Evolutionary conservation across 2,329 filamentous ascomycete genomes (phyloP), one percentile per base, ranked within the genome.

Genomic region (Talaromyces albobiverticillius): DNA sequence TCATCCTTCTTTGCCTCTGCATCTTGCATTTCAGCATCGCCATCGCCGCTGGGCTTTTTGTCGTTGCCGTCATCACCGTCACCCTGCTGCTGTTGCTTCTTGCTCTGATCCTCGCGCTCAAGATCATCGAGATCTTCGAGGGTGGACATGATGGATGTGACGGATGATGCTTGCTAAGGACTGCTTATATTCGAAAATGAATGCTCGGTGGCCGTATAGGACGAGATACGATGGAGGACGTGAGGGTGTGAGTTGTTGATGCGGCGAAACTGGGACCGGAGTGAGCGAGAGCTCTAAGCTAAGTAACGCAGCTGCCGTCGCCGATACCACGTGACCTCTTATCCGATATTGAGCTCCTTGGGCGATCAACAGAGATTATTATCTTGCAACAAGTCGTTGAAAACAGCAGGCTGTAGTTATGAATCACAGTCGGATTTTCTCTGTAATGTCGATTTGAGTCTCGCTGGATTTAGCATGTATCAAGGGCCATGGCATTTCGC

Each of bases 21-120:
- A 71, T 96, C 92, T 72, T 93, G 86, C 92, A 96, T 96, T 55
- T 95, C 90, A 48, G 87, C 87, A 77, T 96, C 93, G 46, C 82
- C 88, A 66, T 87, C 85, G 53, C 79, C 76, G 55, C 76, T 73
- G 58, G 78, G 75, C 66, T 83, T 80, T 66, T 82, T 80, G 18
- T 34, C 46, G 40, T 51, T 34, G 9, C 40, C 50, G n/a, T 52
- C 41, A 41, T 40, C 53, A 60, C 77, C 79, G 61, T 82, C 79
- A 51, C 77, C 77, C 59, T 79, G 77, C 62, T 81, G 76, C 63
- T 82, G 81, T 63, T 82, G 79, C 64, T 84, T 79, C 70, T 87
- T 81, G 73, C 84, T 86, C 81, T 75, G 83, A 66, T 90, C 86
- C 74, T 87, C 84, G 74, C 86, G 87, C 79, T 94, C 88, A 72